A percentile compares a stretch with the other conserved stretches of the same genome.
Conservation (phyloP, 768 basidiomycete species). For the Mycena leptocephala region DNA sequence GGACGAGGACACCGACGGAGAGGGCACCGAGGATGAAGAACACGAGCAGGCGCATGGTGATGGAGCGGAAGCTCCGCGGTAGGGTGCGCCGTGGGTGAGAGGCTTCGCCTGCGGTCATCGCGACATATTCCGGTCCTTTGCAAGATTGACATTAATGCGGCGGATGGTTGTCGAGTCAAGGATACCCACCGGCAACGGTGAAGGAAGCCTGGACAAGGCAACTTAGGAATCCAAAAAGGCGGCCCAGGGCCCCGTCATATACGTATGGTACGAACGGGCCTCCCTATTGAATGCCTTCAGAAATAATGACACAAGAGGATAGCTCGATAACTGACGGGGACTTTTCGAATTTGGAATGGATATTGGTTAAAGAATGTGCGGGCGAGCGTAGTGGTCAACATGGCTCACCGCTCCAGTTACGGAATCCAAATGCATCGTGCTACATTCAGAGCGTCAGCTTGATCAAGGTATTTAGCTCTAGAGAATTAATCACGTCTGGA, state of each 20-base stretch:
- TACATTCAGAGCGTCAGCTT: slow-evolving; percentile 64
- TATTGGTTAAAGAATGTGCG: neutral
- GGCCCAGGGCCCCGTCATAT: slow-evolving; percentile 65
- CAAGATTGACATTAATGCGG: neutral
- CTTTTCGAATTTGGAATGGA: slow-evolving; percentile 53
- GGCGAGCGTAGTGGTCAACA: neutral
- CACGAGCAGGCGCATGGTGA: slow-evolving; percentile 82
- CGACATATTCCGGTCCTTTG: slow-evolving; percentile 61
- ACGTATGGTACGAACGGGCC: slow-evolving; percentile 74
- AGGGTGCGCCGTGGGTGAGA: slow-evolving; percentile 79
- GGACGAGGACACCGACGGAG: slow-evolving; percentile 84
- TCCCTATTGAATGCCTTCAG: slow-evolving; percentile 39
- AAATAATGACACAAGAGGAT: too few relatives aligned
- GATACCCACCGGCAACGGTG: slow-evolving; percentile 62
- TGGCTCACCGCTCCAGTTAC: slow-evolving; percentile 59
- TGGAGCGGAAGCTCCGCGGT: slow-evolving; percentile 77
- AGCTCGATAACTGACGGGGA: slow-evolving; percentile 35
- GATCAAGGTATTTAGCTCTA: neutral
- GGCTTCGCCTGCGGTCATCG: slow-evolving; percentile 82
- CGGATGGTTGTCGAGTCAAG: neutral
- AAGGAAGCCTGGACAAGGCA: slow-evolving; percentile 75
- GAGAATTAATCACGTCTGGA: neutral
- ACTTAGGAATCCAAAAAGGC: slow-evolving; percentile 75
- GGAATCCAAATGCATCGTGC: slow-evolving; percentile 69
- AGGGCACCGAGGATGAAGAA: slow-evolving; percentile 85